A percentile compares a stretch with the other conserved stretches of the same genome.
Conservation (phyloP, 2,329 filamentous ascomycete species). For the Diatrype stigma region DNA sequence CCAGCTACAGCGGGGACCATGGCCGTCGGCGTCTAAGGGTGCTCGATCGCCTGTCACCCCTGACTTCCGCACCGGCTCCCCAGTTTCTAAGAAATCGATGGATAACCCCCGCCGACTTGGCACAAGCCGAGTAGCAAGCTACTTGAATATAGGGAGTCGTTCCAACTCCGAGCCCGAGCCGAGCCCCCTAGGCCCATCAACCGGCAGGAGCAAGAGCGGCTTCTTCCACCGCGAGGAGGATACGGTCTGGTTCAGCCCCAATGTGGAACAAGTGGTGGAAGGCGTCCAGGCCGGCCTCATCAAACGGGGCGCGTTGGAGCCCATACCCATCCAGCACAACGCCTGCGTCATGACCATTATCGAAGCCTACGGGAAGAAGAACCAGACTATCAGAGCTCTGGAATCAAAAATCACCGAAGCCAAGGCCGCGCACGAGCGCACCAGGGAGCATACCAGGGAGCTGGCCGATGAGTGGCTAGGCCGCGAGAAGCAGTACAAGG, state of each 20-base stretch:
- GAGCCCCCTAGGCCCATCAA: background rate
- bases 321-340: conserved; percentile 38
- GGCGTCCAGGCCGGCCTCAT: conserved; percentile 39
- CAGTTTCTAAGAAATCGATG: too few relatives aligned
- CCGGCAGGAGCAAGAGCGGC: conserved; percentile 1
- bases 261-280: conserved; percentile 40
- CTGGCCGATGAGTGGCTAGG: conserved; percentile 35
- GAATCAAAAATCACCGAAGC: conserved; percentile 24
- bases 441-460: conserved; percentile 31
- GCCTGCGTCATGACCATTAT: conserved; percentile 39
- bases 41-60: too few relatives aligned
- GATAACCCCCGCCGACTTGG: conserved; percentile 3
- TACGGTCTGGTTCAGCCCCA: conserved; percentile 35
- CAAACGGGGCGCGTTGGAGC: conserved; percentile 27
- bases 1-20: too few relatives aligned
- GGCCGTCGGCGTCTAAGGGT: too few relatives aligned
- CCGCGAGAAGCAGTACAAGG: conserved; percentile 33
- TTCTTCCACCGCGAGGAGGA: conserved; percentile 21
- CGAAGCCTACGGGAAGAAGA: conserved; percentile 28
- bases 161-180: conserved; percentile 9
- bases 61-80: too few relatives aligned
- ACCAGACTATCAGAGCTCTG: conserved; percentile 24
- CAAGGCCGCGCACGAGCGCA: conserved; percentile 24
- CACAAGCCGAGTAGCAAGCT: conserved; percentile 18
- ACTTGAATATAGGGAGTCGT: conserved; percentile 13